Evolutionary conservation across 805 yeast species (phyloP), one percentile per base, ranked within the genome.

Genomic region (Starmerella geochares): DNA sequence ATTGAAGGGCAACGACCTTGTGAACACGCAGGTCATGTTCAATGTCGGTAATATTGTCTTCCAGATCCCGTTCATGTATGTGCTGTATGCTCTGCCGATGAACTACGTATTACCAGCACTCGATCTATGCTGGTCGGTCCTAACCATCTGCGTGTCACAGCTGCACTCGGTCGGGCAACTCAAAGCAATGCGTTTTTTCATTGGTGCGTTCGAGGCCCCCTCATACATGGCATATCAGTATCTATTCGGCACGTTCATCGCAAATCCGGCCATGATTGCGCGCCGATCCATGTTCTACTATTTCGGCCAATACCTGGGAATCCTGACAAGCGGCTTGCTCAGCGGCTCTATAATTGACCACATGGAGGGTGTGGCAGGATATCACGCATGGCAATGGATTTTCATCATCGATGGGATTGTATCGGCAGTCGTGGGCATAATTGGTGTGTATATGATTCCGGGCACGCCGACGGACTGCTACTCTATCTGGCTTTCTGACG

Each of bases 331-430:
- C 1, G 83, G 84, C 39, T 74, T 78, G 52, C 66, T 81, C 36
- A 81, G 80, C 57, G 76, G 81, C 16, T 75, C 80, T 10, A 71
- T 79, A 25, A 73, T 67, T 50, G 58, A 69, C 20, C 56, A 64
- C 35, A 60, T 81, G 55, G 65, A 71, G 47, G 84, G 81, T 27
- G 66, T 61, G 10, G 59, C 62, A 41, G 85, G 85, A 0, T 65
- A 76, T 11, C 71, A 71, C 8, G 79, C 84, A 11, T 82, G 86
- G 86, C 71, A 80, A 67, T 82, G 86, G 86, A 76, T 79, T 61
- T 81, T 79, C 59, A 76, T 82, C 42, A 71, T 82, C 53, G 85
- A 80, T 61, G 81, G 80, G 11, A 58, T 76, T 43, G 72, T 82
- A 44, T 76, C 82, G 4, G 58, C 80, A 24, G 77, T 71, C 2